A percentile compares a stretch with the other conserved stretches of the same genome.
These are phyloP conservation scores for Glonium stellatum DNA, from an alignment of 495 filamentous ascomycete genomes.

Conservation along the genomic window DNA sequence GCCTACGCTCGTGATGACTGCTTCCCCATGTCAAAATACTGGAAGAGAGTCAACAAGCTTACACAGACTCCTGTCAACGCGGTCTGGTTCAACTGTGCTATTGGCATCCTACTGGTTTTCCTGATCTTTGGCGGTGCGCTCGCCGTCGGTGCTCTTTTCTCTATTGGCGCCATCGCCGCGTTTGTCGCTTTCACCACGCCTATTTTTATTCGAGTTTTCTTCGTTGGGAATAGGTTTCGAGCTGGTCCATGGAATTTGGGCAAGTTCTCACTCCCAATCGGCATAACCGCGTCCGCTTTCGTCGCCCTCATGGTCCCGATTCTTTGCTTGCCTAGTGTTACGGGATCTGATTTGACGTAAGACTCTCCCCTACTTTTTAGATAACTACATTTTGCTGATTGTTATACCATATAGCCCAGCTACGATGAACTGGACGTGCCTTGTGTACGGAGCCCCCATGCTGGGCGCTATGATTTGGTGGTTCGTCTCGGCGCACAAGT, in stretches of 20 bases:
- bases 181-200: conserved; percentile 70
- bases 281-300: conserved; percentile 54
- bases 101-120: conserved; percentile 59
- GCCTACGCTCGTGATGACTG: conserved; percentile 75
- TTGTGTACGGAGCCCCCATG: conserved; percentile 63
- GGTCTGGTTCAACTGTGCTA: conserved; percentile 61
- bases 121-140: conserved; percentile 61
- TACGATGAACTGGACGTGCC: conserved; percentile 68
- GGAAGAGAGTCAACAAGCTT: conserved; percentile 58
- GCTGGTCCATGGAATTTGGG: conserved; percentile 71
- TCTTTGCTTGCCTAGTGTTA: conserved; percentile 59
- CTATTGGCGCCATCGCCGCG: conserved; percentile 66
- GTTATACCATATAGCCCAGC: conserved; percentile 13
- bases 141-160: conserved; percentile 69
- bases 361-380: conserved; percentile 27
- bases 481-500: conserved; percentile 58
- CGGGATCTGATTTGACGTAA: conserved; percentile 49
- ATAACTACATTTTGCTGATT: not conserved
- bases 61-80: conserved; percentile 73
- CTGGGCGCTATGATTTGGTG: conserved; percentile 58
- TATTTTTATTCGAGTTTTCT: conserved; percentile 67
- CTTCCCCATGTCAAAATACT: conserved; percentile 54
- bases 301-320: conserved; percentile 69
- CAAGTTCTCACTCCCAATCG: conserved; percentile 53
- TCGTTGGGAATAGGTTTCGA: conserved; percentile 64